Evolutionary conservation across 176 grass and related monocot species (phyloP).

Genomic region (Eragrostis nindensis): DNA sequence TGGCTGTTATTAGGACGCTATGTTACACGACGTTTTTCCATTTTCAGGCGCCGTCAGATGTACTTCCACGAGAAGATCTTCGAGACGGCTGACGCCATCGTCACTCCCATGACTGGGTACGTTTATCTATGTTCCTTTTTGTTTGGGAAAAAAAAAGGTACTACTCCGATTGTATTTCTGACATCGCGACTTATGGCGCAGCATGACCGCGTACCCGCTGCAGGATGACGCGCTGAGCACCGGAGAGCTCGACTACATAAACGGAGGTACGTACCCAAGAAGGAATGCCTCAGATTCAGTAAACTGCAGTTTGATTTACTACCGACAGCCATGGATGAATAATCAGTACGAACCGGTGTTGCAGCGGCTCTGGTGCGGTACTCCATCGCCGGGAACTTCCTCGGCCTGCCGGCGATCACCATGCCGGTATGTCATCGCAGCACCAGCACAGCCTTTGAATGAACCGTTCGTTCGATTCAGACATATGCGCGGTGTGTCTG

Average conservation of each 20-base stretch:
- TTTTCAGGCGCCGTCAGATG: slow-evolving; percentile 73
- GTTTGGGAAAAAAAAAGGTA: too few species aligned
- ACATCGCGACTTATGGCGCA: background rate
- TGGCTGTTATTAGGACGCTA: too few species aligned
- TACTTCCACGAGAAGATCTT: slow-evolving; percentile 86
- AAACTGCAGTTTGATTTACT: background rate
- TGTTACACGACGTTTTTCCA: too few species aligned
- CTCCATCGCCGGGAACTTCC: slow-evolving; percentile 92
- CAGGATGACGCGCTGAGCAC: slow-evolving; percentile 62
- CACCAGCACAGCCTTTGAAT: too few species aligned
- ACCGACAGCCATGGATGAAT: background rate
- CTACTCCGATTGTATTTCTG: background rate
- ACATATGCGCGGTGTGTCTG: background rate
- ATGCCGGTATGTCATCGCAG: slow-evolving; percentile 55
- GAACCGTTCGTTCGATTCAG: background rate
- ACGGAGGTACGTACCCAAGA: slow-evolving; percentile 63
- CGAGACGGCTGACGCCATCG: slow-evolving; percentile 68
- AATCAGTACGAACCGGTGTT: too few species aligned
- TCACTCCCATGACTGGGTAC: slow-evolving; percentile 84
- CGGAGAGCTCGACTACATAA: slow-evolving; percentile 94
- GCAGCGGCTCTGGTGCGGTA: slow-evolving; percentile 81
- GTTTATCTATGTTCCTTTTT: too few species aligned
- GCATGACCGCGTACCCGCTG: slow-evolving; percentile 67
- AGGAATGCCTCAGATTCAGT: background rate
- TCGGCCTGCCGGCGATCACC: slow-evolving; percentile 87